Evolutionary conservation across 306 rosid species (phyloP), one percentile per base, ranked within the genome.

Genomic region (Quercus glauca): DNA sequence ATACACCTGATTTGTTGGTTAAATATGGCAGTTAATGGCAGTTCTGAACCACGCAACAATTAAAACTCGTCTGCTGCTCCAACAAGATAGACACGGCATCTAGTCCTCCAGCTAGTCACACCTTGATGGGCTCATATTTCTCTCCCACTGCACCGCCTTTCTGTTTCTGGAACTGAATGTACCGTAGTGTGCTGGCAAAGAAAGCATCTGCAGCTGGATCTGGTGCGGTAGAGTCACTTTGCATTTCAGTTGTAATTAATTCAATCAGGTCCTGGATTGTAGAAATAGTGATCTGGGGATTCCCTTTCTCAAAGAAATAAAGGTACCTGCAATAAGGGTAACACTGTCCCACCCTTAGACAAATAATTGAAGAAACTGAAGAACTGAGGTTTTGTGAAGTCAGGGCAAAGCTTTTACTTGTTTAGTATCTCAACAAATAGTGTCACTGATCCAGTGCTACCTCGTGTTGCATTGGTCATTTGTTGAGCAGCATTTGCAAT

Each of bases 401-500:
- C 59, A 68, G 49, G 69, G 80, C 18, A 57, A 53, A 67, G 79
- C 71, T 13, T 87, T 86, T 92, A 94, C 98, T 92, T 94, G 93
- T 94, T 92, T 79, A 94, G 76, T 77, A 94, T 92, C 90, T 94
- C 98, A 71, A 94, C 89, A 86, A 94, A 91, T 79, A 94, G 98
- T 69, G 89, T 80, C 29, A 84, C 94, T 12, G 98, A 88, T 79
- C 97, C 98, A 0, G 94, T 81, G 90, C 88, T 85, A 79, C 98
- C 98, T 26, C 97, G 90, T 2, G 98, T 78, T 31, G 94, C 97
- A 81, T 81, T 92, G 70, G 94, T 29, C 98, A 91, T 91, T 88
- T 92, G 97, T 83, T 91, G 98, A 68, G 97, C 97, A 73, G 97
- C 97, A 70, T 94, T 92, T 76, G 97, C 98, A 67, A 94, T 94